Evolutionary conservation across 331 rosid species (phyloP).

Genomic region (Phaseolus coccineus): DNA sequence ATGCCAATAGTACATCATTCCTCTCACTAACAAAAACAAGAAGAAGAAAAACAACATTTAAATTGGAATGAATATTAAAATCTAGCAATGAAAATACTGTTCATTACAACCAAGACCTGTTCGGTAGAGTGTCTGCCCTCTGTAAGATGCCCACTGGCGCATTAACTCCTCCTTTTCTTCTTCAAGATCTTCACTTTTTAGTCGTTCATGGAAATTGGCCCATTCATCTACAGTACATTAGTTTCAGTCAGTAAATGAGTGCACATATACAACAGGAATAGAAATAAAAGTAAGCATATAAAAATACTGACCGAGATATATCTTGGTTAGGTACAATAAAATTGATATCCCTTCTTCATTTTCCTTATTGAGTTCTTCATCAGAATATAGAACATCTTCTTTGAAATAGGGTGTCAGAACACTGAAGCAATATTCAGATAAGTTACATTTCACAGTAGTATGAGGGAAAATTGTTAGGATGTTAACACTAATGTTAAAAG

Average conservation of each 20-base stretch:
- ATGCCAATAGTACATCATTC: constrained; percentile 92
- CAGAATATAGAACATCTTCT: constrained; percentile 87
- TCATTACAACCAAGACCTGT: constrained; percentile 71
- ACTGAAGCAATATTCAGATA: constrained; percentile 58
- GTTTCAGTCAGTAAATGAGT: constrained; percentile 27
- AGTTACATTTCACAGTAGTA: constrained; percentile 39
- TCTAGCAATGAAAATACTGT: constrained; percentile 16
- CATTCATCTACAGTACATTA: constrained; percentile 78
- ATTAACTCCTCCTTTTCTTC: constrained; percentile 51
- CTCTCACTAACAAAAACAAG: constrained; percentile 70
- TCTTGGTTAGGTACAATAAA: constrained; percentile 87
- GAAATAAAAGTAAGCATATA: constrained; percentile 37
- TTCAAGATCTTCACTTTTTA: not conserved
- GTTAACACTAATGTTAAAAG: not conserved
- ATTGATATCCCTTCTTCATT: constrained; percentile 96
- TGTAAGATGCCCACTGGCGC: constrained; percentile 93
- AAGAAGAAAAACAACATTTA: constrained; percentile 22
- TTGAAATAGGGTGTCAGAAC: constrained; percentile 97
- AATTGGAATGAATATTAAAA: constrained; percentile 33
- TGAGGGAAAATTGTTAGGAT: constrained; percentile 26
- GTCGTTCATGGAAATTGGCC: constrained; percentile 71
- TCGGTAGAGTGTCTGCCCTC: constrained; percentile 95
- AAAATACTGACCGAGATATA: constrained; percentile 87
- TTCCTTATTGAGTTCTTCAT: constrained; percentile 66
- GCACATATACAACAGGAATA: constrained; percentile 16